Percentiles rank a stretch among this genome's conserved stretches.
Evolutionary conservation across 1,284 basidiomycete species (phyloP).

Genomic region (Gomphus bonarii): DNA sequence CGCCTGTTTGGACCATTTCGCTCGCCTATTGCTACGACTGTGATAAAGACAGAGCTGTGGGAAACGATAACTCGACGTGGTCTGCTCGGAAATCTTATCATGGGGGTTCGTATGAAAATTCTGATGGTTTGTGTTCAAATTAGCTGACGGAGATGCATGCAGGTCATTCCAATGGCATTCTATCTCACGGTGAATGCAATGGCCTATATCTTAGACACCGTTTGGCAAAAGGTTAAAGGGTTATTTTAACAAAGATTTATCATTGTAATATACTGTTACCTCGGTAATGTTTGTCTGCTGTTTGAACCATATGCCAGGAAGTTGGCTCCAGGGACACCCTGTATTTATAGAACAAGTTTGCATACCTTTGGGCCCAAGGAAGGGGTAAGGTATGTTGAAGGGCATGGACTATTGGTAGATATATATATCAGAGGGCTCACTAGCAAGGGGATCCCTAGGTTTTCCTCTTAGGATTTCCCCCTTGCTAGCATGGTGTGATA

Average conservation of each 20-base stretch:
- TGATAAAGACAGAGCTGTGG: slow-evolving; percentile 52
- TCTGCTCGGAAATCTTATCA: slow-evolving; percentile 45
- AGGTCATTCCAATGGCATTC: slow-evolving; percentile 40
- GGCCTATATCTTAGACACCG: slow-evolving; percentile 1
- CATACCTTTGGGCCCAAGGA: too few relatives aligned
- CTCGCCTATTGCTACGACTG: slow-evolving; percentile 27
- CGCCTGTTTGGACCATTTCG: slow-evolving; percentile 47
- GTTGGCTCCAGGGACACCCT: too few relatives aligned
- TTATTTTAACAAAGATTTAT: too few relatives aligned
- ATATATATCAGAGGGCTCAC: too few relatives aligned
- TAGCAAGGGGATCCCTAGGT: too few relatives aligned
- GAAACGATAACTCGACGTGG: slow-evolving; percentile 53
- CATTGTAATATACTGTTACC: background rate
- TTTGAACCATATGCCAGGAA: too few relatives aligned
- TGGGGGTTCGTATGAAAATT: slow-evolving; percentile 32
- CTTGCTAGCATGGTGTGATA: too few relatives aligned
- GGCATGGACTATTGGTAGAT: too few relatives aligned
- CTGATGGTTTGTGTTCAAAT: background rate
- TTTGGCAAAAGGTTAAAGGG: background rate
- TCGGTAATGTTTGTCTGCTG: too few relatives aligned
- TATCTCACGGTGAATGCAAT: slow-evolving; percentile 27
- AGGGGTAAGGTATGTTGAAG: too few relatives aligned
- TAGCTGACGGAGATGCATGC: background rate
- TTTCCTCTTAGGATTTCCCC: too few relatives aligned
- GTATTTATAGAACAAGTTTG: too few relatives aligned